Percentiles rank a stretch among this genome's conserved stretches.
phyloP scores from a whole-genome alignment of 176 grass and related monocot genomes.

The Oryza meridionalis region DNA sequence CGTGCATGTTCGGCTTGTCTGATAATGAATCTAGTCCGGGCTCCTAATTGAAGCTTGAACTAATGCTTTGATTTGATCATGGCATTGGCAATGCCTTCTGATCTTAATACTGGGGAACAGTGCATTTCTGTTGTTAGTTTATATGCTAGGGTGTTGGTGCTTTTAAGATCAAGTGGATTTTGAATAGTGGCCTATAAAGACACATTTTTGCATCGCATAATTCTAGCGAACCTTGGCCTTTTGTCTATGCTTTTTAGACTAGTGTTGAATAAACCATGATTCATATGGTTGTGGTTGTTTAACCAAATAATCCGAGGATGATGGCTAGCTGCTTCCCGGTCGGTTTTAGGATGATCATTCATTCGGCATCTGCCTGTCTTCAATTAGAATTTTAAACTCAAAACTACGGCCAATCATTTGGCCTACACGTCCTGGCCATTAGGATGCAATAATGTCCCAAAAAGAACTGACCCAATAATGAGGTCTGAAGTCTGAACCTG shows the following conservation, averaged over 20 bases:
- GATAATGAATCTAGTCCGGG: background rate
- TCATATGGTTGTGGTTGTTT: background rate
- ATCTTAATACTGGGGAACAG: conserved; percentile 22
- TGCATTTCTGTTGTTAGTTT: background rate
- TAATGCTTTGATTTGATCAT: background rate
- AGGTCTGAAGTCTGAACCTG: conserved; percentile 15
- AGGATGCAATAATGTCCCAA: background rate
- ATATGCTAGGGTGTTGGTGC: background rate
- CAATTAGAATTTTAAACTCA: background rate
- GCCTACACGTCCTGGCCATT: background rate
- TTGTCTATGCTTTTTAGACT: conserved; percentile 2
- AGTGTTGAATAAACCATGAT: background rate
- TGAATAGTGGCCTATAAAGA: background rate
- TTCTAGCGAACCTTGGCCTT: background rate
- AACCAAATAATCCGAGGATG: background rate
- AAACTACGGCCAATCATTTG: background rate
- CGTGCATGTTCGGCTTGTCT: background rate
- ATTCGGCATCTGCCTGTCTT: background rate
- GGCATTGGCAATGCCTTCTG: background rate
- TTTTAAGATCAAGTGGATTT: background rate
- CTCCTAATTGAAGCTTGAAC: background rate
- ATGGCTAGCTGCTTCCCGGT: background rate
- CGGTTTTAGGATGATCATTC: background rate
- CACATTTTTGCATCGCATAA: background rate
- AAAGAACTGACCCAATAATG: background rate